Evolutionary conservation across 352 stramenopile genomes (phyloP).

Genomic region (Lagenidium giganteum): DNA sequence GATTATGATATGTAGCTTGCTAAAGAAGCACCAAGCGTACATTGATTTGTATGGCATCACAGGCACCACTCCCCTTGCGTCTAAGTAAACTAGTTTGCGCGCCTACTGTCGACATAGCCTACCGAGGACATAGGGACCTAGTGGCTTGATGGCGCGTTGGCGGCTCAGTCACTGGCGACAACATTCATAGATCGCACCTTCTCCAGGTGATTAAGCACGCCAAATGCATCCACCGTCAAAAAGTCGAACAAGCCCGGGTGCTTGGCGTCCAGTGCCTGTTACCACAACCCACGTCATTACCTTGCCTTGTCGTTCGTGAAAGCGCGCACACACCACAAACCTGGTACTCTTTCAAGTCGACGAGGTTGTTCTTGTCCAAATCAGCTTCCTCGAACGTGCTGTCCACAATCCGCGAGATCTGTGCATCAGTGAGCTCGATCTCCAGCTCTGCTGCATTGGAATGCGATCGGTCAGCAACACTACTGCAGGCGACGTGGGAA

Average conservation of each 20-base stretch:
- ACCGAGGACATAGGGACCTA: too few species aligned
- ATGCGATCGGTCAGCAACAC: constrained; percentile 4
- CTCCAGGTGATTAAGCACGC: constrained; percentile 78
- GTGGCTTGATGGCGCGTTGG: too few species aligned
- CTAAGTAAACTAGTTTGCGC: too few species aligned
- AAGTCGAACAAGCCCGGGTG: constrained; percentile 84
- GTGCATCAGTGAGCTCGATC: constrained; percentile 68
- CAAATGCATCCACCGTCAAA: constrained; percentile 79
- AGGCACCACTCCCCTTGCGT: constrained; percentile 57
- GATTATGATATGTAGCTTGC: constrained; percentile 28
- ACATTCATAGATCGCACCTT: constrained; percentile 74
- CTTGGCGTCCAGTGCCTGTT: constrained; percentile 68
- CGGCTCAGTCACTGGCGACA: constrained; percentile 13
- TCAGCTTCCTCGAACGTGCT: constrained; percentile 83
- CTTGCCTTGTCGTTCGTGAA: not conserved
- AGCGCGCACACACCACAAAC: constrained; percentile 16
- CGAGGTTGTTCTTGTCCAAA: constrained; percentile 65
- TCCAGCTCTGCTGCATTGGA: constrained; percentile 50
- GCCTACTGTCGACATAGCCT: too few species aligned
- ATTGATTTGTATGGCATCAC: constrained; percentile 78
- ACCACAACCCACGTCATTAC: not conserved
- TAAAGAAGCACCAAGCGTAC: constrained; percentile 84
- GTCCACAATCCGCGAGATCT: constrained; percentile 76
- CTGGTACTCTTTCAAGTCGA: constrained; percentile 81
- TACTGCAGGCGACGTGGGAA: not conserved